Conservation (phyloP, 352 stramenopile genomes). For the Pythium aphanidermatum region DNA sequence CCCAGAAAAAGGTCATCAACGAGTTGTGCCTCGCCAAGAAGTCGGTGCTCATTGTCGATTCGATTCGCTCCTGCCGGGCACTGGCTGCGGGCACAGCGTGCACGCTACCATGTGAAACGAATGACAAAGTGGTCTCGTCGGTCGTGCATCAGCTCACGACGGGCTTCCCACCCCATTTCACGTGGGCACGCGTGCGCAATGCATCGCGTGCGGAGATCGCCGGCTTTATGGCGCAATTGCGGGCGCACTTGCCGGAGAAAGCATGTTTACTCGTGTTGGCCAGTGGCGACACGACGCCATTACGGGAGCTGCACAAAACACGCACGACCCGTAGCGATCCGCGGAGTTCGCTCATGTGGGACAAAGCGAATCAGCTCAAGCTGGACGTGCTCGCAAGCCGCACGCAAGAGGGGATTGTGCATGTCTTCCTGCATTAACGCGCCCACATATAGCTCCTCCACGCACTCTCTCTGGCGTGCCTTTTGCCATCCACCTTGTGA, state of each 20-base stretch:
- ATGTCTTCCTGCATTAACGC: constrained; percentile 48
- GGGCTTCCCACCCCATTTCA: constrained; percentile 74
- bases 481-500: too few species aligned
- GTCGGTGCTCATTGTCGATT: constrained; percentile 72
- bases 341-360: constrained; percentile 69
- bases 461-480: background rate
- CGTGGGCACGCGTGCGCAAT: constrained; percentile 56
- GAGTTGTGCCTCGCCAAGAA: constrained; percentile 70
- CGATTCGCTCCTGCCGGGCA: constrained; percentile 49
- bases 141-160: constrained; percentile 78
- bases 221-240: constrained; percentile 28
- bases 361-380: constrained; percentile 59
- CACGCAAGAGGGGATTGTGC: constrained; percentile 56
- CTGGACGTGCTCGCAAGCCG: constrained; percentile 40
- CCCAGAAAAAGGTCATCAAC: constrained; percentile 72
- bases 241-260: constrained; percentile 38
- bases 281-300: constrained; percentile 36
- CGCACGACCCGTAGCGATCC: constrained; percentile 70
- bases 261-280: constrained; percentile 57
- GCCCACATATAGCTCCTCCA: background rate
- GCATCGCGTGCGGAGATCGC: constrained; percentile 39
- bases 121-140: constrained; percentile 38
- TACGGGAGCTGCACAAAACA: constrained; percentile 72
- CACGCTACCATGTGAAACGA: constrained; percentile 46
- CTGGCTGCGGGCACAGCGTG: constrained; percentile 56